phyloP scores from a whole-genome alignment of 1,139 yeast genomes.

The Meyerozyma sp. region DNA sequence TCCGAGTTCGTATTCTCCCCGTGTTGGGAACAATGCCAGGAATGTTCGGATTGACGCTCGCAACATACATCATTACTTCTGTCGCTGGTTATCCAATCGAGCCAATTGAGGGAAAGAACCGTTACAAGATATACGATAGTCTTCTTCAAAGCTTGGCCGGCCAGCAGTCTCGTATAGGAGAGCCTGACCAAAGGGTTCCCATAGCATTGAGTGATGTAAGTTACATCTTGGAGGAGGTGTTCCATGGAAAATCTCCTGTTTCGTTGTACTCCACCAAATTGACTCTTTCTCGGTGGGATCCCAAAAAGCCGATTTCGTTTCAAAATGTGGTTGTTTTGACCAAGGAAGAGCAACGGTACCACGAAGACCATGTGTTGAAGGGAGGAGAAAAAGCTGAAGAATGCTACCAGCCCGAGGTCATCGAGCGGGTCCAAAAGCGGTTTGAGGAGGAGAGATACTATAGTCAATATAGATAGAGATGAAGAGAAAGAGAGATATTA shows the following conservation, averaged over 20 bases:
- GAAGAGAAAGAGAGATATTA: not conserved
- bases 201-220: slow-evolving; percentile 68
- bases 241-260: slow-evolving; percentile 85
- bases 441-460: slow-evolving; percentile 73
- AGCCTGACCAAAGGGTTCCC: slow-evolving; percentile 65
- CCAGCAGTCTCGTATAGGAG: slow-evolving; percentile 75
- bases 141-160: slow-evolving; percentile 80
- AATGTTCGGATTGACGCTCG: slow-evolving; percentile 85
- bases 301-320: slow-evolving; percentile 45
- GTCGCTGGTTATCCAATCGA: slow-evolving; percentile 86
- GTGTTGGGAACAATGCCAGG: slow-evolving; percentile 97
- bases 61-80: slow-evolving; percentile 73
- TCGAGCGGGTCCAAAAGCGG: slow-evolving; percentile 56
- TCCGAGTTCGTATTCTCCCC: slow-evolving; percentile 89
- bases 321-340: slow-evolving; percentile 86
- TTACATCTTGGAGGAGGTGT: slow-evolving; percentile 87
- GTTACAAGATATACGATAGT: slow-evolving; percentile 78
- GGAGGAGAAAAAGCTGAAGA: slow-evolving; percentile 59
- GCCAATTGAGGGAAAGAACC: slow-evolving; percentile 86
- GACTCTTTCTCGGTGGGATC: slow-evolving; percentile 81
- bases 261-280: slow-evolving; percentile 80
- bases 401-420: slow-evolving; percentile 59
- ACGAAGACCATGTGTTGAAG: slow-evolving; percentile 66
- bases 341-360: slow-evolving; percentile 76
- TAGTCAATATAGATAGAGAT: slow-evolving; percentile 36